Evolutionary conservation across 805 yeast genomes (phyloP).

Genomic region (Clavispora carvajalis): DNA sequence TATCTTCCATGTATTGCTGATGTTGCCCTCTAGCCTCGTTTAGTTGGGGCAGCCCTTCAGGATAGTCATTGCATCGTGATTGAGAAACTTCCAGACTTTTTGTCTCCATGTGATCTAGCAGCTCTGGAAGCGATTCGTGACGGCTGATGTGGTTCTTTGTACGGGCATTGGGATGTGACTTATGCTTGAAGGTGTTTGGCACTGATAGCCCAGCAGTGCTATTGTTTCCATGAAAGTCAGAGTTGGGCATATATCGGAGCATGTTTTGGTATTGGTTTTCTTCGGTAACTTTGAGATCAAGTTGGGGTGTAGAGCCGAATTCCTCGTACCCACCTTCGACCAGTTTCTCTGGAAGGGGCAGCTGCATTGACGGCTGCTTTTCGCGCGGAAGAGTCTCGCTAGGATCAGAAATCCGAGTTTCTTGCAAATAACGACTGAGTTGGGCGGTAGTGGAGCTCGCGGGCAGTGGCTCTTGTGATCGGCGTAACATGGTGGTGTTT

Average conservation of each 20-base stretch:
- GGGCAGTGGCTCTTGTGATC: neutral
- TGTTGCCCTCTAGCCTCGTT: too few relatives aligned
- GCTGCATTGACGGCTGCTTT: neutral
- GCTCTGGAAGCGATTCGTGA: neutral
- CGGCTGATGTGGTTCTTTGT: constrained; percentile 29
- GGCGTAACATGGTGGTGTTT: constrained; percentile 6
- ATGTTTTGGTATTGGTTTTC: constrained; percentile 23
- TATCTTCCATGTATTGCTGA: too few relatives aligned
- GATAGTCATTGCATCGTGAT: neutral
- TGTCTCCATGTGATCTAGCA: neutral
- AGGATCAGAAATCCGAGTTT: constrained; percentile 20
- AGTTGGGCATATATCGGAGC: constrained; percentile 30
- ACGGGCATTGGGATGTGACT: constrained; percentile 41
- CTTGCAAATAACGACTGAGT: constrained; percentile 23
- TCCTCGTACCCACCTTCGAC: neutral
- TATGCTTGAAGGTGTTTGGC: constrained; percentile 41
- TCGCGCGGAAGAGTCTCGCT: neutral
- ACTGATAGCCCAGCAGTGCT: constrained; percentile 21
- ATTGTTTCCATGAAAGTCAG: constrained; percentile 23
- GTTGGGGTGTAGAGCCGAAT: constrained; percentile 11
- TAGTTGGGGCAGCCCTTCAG: too few relatives aligned
- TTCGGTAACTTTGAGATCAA: constrained; percentile 7
- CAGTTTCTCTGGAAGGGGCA: neutral
- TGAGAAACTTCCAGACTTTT: neutral
- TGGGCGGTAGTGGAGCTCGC: constrained; percentile 20